Percentiles rank a stretch among this genome's conserved stretches.
Conservation (phyloP, 331 rosid genomes). For the Dryas integrifolia region DNA sequence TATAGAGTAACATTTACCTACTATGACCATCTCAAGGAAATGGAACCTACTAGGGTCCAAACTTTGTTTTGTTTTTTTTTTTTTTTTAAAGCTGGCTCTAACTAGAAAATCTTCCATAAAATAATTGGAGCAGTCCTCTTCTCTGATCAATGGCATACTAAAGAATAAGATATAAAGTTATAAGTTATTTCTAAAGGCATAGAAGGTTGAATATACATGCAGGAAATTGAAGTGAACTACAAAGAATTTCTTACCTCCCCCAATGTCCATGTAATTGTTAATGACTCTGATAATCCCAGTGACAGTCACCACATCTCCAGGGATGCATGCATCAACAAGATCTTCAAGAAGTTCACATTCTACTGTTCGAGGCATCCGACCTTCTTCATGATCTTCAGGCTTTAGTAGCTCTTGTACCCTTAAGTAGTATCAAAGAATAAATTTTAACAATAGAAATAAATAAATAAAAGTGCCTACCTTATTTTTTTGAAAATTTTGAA, state of each 20-base stretch:
- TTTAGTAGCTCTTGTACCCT: slow-evolving; percentile 82
- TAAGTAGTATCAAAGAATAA: slow-evolving; percentile 5
- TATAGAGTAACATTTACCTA: too few relatives aligned
- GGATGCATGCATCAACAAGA: slow-evolving; percentile 93
- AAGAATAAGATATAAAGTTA: not conserved
- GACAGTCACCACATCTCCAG: slow-evolving; percentile 96
- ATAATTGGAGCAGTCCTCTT: slow-evolving; percentile 2
- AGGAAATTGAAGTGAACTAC: not conserved
- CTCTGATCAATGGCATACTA: not conserved
- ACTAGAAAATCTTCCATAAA: too few relatives aligned
- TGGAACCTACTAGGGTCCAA: too few relatives aligned
- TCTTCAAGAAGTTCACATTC: slow-evolving; percentile 90
- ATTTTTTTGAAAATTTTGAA: slow-evolving; percentile 39
- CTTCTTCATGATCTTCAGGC: slow-evolving; percentile 96
- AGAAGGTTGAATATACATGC: slow-evolving; percentile 3
- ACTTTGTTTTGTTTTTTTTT: too few relatives aligned
- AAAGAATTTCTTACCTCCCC: slow-evolving; percentile 66
- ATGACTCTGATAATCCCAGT: slow-evolving; percentile 87
- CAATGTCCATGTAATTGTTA: slow-evolving; percentile 91
- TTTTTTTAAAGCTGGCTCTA: too few relatives aligned
- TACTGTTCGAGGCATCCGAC: slow-evolving; percentile 93
- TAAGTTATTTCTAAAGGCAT: not conserved
- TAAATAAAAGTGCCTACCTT: slow-evolving; percentile 45
- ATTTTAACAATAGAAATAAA: not conserved
- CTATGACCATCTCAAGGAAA: too few relatives aligned